Evolutionary conservation across 2,329 filamentous ascomycete species (phyloP).

Genomic region (Penicillium sp.): DNA sequence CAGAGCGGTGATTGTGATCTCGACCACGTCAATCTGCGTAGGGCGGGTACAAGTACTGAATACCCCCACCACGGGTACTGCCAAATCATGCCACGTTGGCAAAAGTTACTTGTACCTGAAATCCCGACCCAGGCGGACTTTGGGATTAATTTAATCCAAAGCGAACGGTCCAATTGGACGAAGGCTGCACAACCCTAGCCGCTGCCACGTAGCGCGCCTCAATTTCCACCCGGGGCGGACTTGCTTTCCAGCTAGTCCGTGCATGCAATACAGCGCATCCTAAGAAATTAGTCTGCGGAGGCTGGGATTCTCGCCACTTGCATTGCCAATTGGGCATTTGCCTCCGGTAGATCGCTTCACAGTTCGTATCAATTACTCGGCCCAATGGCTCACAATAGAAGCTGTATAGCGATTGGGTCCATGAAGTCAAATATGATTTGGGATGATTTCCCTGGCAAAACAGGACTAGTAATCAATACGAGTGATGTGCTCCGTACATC

Average conservation of each 20-base stretch:
- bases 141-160: background rate
- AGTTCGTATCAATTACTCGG: background rate
- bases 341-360: background rate
- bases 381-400: background rate
- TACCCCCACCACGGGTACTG: background rate
- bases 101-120: slow-evolving; percentile 2
- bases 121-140: background rate
- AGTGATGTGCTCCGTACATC: background rate
- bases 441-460: background rate
- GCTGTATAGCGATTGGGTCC: background rate
- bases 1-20: background rate
- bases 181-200: background rate
- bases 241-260: background rate
- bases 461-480: background rate
- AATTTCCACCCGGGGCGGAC: background rate
- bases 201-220: slow-evolving; percentile 11
- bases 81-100: slow-evolving; percentile 3
- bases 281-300: background rate
- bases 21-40: background rate
- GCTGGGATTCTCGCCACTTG: background rate
- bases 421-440: no score
- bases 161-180: background rate
- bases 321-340: background rate
- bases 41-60: background rate
- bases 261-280: slow-evolving; percentile 5